phyloP scores from a whole-genome alignment of 192 early-diverging fungal genomes.

The Coemansia biformis region DNA sequence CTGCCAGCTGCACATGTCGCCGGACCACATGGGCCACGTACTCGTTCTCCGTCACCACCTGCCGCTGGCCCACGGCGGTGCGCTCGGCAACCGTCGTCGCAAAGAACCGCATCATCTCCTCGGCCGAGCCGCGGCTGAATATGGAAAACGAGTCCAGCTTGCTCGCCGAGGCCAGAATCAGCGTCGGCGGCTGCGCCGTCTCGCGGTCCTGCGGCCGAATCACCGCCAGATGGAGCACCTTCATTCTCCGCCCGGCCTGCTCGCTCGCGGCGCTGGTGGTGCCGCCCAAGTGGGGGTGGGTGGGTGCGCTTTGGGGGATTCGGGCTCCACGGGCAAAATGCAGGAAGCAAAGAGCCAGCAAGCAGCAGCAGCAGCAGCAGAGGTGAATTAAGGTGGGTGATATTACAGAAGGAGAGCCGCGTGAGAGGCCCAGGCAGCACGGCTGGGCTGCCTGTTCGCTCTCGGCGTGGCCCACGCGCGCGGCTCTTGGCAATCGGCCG shows the following conservation, averaged over 20 bases:
- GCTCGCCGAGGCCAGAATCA: constrained; percentile 57
- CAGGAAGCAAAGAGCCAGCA: too few relatives aligned
- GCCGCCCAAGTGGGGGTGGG: too few relatives aligned
- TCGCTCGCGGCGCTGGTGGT: too few relatives aligned
- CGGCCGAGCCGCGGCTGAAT: constrained; percentile 80
- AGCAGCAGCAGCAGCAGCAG: too few relatives aligned
- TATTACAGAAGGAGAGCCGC: too few relatives aligned
- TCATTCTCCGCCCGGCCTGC: constrained; percentile 23
- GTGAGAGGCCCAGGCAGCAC: too few relatives aligned
- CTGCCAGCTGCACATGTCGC: constrained; percentile 64
- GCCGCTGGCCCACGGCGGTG: constrained; percentile 70
- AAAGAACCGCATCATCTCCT: constrained; percentile 86
- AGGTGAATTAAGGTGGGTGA: too few relatives aligned
- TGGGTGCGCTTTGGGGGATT: too few relatives aligned
- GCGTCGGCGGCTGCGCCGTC: constrained; percentile 7
- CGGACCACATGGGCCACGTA: constrained; percentile 80
- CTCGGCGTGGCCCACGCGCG: too few relatives aligned
- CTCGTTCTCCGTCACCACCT: constrained; percentile 73
- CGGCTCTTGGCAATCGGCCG: too few relatives aligned
- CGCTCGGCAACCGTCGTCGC: constrained; percentile 79
- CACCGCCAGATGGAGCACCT: constrained; percentile 32
- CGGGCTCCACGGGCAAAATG: too few relatives aligned
- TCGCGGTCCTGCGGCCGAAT: constrained; percentile 21
- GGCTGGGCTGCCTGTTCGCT: too few relatives aligned
- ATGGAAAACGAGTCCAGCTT: constrained; percentile 78